These are phyloP conservation scores for Tagetes patula DNA, from an alignment of 129 eudicot genomes.

Conservation along the genomic window DNA sequence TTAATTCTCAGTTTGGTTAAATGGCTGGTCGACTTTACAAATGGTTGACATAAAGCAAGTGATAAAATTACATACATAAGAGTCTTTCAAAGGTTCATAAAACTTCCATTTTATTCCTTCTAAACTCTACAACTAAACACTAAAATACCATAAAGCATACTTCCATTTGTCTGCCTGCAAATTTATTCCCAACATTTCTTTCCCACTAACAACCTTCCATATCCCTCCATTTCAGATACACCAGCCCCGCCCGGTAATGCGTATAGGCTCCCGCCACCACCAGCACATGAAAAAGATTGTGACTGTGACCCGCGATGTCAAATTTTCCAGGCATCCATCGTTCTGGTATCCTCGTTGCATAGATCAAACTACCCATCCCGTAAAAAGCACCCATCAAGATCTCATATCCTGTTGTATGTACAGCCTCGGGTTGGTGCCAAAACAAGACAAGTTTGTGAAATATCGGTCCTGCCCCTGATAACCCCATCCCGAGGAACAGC, in stretches of 20 bases:
- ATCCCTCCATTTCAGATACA: slow-evolving; percentile 94
- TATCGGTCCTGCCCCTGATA: slow-evolving; percentile 80
- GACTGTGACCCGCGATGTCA: slow-evolving; percentile 93
- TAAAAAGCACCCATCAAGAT: slow-evolving; percentile 83
- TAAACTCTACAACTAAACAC: slow-evolving; percentile 31
- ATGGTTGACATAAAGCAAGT: too few relatives aligned
- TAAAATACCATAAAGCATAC: slow-evolving; percentile 24
- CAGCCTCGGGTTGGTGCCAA: slow-evolving; percentile 87
- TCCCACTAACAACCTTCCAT: slow-evolving; percentile 64
- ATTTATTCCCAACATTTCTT: slow-evolving; percentile 17
- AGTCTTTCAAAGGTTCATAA: slow-evolving; percentile 12
- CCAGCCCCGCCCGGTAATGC: slow-evolving; percentile 84
- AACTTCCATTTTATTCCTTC: slow-evolving; percentile 26
- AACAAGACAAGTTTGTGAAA: slow-evolving; percentile 74
- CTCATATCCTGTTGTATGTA: slow-evolving; percentile 83
- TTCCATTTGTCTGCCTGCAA: background rate
- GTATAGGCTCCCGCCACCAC: slow-evolving; percentile 98
- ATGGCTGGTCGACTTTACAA: too few relatives aligned
- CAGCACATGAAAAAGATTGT: slow-evolving; percentile 87
- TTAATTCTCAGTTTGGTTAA: too few relatives aligned
- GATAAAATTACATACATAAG: background rate
- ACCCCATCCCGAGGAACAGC: slow-evolving; percentile 86
- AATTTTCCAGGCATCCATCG: slow-evolving; percentile 98
- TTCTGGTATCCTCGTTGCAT: slow-evolving; percentile 85
- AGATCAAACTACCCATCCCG: slow-evolving; percentile 85